Percentiles rank a stretch among this genome's conserved stretches.
Conservation (phyloP, 2,329 filamentous ascomycete genomes). For the Aureobasidium zeae region DNA sequence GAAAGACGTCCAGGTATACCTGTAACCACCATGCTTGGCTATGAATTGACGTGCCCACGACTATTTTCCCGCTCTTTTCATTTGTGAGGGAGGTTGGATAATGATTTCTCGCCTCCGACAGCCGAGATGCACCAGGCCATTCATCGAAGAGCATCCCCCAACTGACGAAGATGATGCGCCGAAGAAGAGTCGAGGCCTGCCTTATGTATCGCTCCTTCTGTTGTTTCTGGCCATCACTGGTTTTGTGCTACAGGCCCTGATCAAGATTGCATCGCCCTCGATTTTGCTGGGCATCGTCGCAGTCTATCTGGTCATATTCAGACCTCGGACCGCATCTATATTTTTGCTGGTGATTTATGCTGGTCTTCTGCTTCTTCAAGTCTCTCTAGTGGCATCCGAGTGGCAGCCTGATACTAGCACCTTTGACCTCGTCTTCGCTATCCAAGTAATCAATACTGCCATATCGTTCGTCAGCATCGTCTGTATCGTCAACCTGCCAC, state of each 20-base stretch:
- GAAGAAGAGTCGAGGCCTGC: conserved; percentile 27
- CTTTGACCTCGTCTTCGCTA: conserved; percentile 18
- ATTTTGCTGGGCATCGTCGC: conserved; percentile 19
- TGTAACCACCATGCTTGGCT: no score
- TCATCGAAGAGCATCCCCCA: conserved; percentile 41
- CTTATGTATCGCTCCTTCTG: conserved; percentile 26
- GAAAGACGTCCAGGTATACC: no score
- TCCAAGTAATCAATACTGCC: conserved; percentile 1
- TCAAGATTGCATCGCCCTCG: conserved; percentile 19
- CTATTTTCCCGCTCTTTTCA: no score
- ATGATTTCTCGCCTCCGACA: not conserved
- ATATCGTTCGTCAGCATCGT: conserved; percentile 40
- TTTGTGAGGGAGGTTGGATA: no score
- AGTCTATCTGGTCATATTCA: conserved; percentile 20
- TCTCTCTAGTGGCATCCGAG: conserved; percentile 5
- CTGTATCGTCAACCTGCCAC: conserved; percentile 57
- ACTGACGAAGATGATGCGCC: conserved; percentile 22
- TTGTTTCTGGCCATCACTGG: conserved; percentile 21
- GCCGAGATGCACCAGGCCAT: conserved; percentile 41
- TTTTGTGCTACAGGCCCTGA: conserved; percentile 8
- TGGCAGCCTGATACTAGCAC: not conserved
- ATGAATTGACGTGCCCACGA: no score
- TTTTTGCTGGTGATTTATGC: conserved; percentile 20
- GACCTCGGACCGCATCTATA: conserved; percentile 25
- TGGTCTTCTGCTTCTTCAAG: conserved; percentile 21